Evolutionary conservation across 164 flowering plant species (phyloP).

Genomic region (Protea cynaroides): DNA sequence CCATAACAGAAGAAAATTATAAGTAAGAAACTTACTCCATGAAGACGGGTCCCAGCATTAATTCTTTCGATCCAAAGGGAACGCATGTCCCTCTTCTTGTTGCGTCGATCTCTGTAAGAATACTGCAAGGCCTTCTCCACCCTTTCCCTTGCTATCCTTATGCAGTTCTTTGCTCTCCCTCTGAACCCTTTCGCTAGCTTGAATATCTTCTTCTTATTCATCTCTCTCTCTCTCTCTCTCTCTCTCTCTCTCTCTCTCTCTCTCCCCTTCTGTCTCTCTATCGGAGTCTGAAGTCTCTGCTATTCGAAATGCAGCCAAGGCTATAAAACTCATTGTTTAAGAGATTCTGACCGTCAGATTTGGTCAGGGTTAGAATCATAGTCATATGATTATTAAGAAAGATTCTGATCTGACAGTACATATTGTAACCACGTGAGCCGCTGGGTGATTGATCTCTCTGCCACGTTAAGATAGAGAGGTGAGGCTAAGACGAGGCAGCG

Average conservation of each 20-base stretch:
- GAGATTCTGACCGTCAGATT: too few species aligned
- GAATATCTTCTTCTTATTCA: slow-evolving; percentile 34
- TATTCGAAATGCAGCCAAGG: too few species aligned
- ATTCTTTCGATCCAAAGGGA: slow-evolving; percentile 91
- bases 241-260: too few species aligned
- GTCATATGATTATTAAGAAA: too few species aligned
- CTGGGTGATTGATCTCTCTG: too few species aligned
- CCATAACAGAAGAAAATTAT: too few species aligned
- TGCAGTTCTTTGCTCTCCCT: slow-evolving; percentile 91
- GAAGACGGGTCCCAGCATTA: slow-evolving; percentile 78
- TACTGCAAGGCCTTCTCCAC: slow-evolving; percentile 93
- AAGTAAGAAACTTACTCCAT: slow-evolving; percentile 44
- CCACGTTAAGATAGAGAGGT: not conserved
- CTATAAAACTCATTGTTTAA: too few species aligned
- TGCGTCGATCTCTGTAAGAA: slow-evolving; percentile 80
- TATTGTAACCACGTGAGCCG: not conserved
- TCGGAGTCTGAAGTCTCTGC: too few species aligned
- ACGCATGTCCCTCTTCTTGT: slow-evolving; percentile 95
- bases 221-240: slow-evolving; percentile 7
- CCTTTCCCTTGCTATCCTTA: slow-evolving; percentile 81
- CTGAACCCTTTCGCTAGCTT: slow-evolving; percentile 85
- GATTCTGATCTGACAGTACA: too few species aligned
- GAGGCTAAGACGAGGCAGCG: not conserved
- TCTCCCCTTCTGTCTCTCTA: too few species aligned
- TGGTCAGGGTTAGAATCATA: too few species aligned